Percentiles rank a stretch among this genome's conserved stretches.
Evolutionary conservation across 2,329 filamentous ascomycete genomes (phyloP).

Genomic region (Sarocladiaceae sp.): DNA sequence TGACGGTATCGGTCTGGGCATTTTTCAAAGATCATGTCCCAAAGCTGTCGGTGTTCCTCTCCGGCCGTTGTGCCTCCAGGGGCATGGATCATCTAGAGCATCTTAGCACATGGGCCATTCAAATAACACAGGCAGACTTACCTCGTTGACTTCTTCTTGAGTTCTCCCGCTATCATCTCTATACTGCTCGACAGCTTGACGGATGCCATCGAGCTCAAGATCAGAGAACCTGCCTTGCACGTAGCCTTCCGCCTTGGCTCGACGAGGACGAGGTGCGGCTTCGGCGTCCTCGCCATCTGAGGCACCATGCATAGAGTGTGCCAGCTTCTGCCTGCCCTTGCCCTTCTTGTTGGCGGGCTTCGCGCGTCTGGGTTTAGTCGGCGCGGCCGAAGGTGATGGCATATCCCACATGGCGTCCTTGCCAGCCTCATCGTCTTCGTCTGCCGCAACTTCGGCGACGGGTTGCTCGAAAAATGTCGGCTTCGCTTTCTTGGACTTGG

Average conservation of each 20-base stretch:
- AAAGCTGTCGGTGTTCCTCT: constrained; percentile 37
- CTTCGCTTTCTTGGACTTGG: constrained; percentile 41
- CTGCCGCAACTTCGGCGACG: constrained; percentile 13
- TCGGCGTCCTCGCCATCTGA: constrained; percentile 16
- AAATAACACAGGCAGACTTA: constrained; percentile 18
- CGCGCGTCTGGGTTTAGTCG: constrained; percentile 23
- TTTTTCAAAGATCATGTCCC: constrained; percentile 39
- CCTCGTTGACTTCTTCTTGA: constrained; percentile 40
- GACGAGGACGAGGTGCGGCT: constrained; percentile 13
- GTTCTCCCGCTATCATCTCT: constrained; percentile 34
- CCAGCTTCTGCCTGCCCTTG: constrained; percentile 13
- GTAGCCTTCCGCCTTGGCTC: constrained; percentile 21
- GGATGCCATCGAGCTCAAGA: constrained; percentile 35
- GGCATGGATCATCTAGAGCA: constrained; percentile 28
- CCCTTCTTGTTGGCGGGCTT: constrained; percentile 23
- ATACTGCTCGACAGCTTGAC: constrained; percentile 36
- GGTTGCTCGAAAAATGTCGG: constrained; percentile 36
- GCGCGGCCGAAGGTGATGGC: constrained; percentile 26
- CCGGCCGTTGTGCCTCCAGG: constrained; percentile 29
- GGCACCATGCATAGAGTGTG: constrained; percentile 18
- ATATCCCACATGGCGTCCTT: constrained; percentile 18
- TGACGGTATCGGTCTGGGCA: constrained; percentile 45
- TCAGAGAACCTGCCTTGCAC: constrained; percentile 37
- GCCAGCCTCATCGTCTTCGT: constrained; percentile 14
- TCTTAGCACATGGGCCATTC: constrained; percentile 8